Base-by-base conservation (phyloP, 2,329 filamentous ascomycete species). In the Arthrobotrys conoides region DNA sequence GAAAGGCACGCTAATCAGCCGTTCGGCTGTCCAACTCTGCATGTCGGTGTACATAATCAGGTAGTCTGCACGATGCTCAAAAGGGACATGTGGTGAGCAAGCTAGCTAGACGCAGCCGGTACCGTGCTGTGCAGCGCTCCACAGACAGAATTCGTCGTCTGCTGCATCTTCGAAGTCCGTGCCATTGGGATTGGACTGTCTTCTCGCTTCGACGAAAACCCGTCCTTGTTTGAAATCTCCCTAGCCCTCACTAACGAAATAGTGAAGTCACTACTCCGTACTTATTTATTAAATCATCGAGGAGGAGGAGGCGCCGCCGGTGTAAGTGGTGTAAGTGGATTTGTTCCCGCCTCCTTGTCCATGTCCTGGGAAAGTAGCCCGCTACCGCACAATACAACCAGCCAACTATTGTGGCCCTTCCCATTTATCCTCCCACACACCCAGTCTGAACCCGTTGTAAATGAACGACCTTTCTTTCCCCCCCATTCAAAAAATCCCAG, bases 271-370 rank as follows among this genome's bases (percentile, higher is more conserved):
- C 57, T 44, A 61, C 18, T 46, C 18, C 18, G 44, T 20, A 18
- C 9, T 46, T 46, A 46, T 20, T n/a, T 46, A 20, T 61, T 61
- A 61, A 61, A 44, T 65, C 61, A 48, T 65, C 61, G 46, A 46
- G 51, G 66, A 48, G 65, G 48, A 24, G 49, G 51, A 59, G 66
- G 36, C 55, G 66, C 33, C 55, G 66, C 36, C 55, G 65, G 65
- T 69, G 66, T 33, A 48, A 53, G 65, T 68, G 49, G 49, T 68
- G 48, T 30, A 41, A 41, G 36, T 46, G 65, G 41, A 24, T 65
- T 71, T 77, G 63, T 65, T 71, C 53, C 53, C 66, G 72, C 72
- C 67, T 76, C 72, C 72, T 70, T 71, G 72, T 70, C 72, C 72
- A 64, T 69, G 55, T 67, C 57, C 71, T 69, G 46, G 71, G 44